Conservation (phyloP, 2,329 filamentous ascomycete genomes). For the Neurospora sp. region DNA sequence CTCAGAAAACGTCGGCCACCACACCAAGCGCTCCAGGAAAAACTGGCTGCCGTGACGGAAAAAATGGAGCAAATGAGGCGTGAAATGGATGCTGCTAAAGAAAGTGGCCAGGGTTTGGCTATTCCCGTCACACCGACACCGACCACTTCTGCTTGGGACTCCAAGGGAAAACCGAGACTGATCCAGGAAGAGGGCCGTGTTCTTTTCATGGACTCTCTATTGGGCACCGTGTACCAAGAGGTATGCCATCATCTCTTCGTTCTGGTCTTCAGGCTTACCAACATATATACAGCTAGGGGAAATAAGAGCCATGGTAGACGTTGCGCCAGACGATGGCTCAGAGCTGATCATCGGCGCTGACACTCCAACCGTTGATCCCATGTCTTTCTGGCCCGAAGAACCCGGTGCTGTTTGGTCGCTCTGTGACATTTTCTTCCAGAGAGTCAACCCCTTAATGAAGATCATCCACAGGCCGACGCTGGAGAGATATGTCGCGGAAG, state of each 20-base stretch:
- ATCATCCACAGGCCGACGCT: slow-evolving; percentile 61
- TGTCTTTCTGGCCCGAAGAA: slow-evolving; percentile 51
- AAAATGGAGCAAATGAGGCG: slow-evolving; percentile 27
- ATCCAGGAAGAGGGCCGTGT: slow-evolving; percentile 44
- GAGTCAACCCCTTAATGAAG: slow-evolving; percentile 66
- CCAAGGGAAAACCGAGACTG: slow-evolving; percentile 33
- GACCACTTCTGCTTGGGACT: slow-evolving; percentile 15
- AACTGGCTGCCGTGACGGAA: slow-evolving; percentile 29
- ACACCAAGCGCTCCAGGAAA: slow-evolving; percentile 52
- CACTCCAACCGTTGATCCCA: slow-evolving; percentile 26
- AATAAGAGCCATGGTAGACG: slow-evolving; percentile 48
- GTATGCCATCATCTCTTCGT: slow-evolving; percentile 26
- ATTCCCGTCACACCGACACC: slow-evolving; percentile 13
- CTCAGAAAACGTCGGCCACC: slow-evolving; percentile 48
- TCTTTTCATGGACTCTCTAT: slow-evolving; percentile 48
- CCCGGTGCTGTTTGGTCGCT: slow-evolving; percentile 57
- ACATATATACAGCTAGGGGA: slow-evolving; percentile 35
- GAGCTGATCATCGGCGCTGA: slow-evolving; percentile 39
- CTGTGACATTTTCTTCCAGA: slow-evolving; percentile 66
- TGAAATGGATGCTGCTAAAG: slow-evolving; percentile 42
- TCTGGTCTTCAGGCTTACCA: background rate
- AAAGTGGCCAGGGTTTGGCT: slow-evolving; percentile 36
- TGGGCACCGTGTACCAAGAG: slow-evolving; percentile 45
- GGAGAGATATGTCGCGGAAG: slow-evolving; percentile 54
- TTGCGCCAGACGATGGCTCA: slow-evolving; percentile 42